Conservation (phyloP, 768 basidiomycete genomes). For the Lentinula sp. region DNA sequence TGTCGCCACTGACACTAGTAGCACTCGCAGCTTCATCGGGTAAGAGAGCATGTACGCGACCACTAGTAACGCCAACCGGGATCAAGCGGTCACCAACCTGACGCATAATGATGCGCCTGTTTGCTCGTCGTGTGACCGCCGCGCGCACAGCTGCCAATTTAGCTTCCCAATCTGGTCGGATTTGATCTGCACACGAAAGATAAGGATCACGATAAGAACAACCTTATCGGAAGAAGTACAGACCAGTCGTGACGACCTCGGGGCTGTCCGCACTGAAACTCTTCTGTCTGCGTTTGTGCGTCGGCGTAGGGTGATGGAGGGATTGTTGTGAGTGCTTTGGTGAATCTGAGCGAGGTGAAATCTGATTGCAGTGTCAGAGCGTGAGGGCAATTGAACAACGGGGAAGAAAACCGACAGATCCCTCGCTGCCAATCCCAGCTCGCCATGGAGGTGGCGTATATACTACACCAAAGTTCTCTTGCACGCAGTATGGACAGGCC, state of each 20-base stretch:
- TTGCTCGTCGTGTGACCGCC: conserved; percentile 92
- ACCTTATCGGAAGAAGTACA: conserved; percentile 13
- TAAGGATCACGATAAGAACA: conserved; percentile 8
- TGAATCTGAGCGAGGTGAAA: conserved; percentile 48
- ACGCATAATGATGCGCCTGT: conserved; percentile 95
- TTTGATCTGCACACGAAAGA: conserved; percentile 60
- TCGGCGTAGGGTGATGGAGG: conserved; percentile 29
- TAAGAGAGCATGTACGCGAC: conserved; percentile 64
- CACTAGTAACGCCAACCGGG: conserved; percentile 94
- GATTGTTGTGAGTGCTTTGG: conserved; percentile 40
- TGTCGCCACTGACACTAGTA: conserved; percentile 15
- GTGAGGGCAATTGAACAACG: background rate
- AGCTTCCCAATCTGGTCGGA: conserved; percentile 97
- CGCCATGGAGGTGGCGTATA: conserved; percentile 83
- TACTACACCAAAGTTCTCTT: conserved; percentile 92
- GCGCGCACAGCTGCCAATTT: conserved; percentile 93
- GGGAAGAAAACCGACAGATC: conserved; percentile 43
- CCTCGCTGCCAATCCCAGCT: conserved; percentile 70
- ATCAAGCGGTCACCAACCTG: conserved; percentile 97
- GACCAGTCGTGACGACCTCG: conserved; percentile 89
- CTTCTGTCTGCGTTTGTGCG: conserved; percentile 76
- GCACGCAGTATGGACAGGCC: conserved; percentile 96
- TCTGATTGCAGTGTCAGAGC: conserved; percentile 8
- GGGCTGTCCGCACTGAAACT: conserved; percentile 81
- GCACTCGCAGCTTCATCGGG: conserved; percentile 51